Conservation (phyloP, 768 basidiomycete species). For the Cystofilobasidium ferigula region DNA sequence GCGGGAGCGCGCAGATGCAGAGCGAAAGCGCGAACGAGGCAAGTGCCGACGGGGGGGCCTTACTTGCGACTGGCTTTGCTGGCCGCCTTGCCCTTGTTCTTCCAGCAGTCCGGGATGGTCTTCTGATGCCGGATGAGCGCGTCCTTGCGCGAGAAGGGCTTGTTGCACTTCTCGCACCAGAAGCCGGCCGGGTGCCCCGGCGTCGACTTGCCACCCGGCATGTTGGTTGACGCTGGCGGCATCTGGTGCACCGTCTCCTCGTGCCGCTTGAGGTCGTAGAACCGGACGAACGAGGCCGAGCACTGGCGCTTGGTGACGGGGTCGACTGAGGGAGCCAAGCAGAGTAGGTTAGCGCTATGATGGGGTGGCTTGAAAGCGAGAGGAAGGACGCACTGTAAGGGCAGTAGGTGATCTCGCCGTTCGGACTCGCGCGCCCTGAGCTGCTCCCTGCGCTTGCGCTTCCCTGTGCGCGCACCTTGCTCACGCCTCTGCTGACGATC, state of each 20-base stretch:
- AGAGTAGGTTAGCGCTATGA: neutral
- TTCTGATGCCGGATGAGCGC: conserved; percentile 24
- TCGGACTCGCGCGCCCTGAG: neutral
- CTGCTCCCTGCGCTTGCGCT: neutral
- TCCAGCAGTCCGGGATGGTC: conserved; percentile 22
- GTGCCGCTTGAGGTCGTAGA: conserved; percentile 21
- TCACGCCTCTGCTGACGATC: neutral
- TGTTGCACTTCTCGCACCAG: conserved; percentile 17
- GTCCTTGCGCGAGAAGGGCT: conserved; percentile 22
- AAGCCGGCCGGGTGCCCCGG: conserved; percentile 3
- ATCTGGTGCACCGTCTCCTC: conserved; percentile 6
- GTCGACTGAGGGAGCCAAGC: neutral
- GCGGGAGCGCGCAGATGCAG: too few relatives aligned
- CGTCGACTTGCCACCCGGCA: neutral
- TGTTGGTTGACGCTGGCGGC: neutral
- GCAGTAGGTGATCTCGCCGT: conserved; percentile 10
- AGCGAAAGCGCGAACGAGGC: too few relatives aligned
- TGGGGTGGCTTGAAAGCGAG: neutral
- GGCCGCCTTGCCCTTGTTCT: neutral
- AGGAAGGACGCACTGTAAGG: neutral
- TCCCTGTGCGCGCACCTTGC: neutral
- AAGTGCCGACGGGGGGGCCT: too few relatives aligned
- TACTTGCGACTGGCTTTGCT: too few relatives aligned
- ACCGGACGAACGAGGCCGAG: conserved; percentile 4
- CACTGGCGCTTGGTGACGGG: conserved; percentile 1